phyloP scores from a whole-genome alignment of 495 filamentous ascomycete species.

The Pyrenula aspistea region DNA sequence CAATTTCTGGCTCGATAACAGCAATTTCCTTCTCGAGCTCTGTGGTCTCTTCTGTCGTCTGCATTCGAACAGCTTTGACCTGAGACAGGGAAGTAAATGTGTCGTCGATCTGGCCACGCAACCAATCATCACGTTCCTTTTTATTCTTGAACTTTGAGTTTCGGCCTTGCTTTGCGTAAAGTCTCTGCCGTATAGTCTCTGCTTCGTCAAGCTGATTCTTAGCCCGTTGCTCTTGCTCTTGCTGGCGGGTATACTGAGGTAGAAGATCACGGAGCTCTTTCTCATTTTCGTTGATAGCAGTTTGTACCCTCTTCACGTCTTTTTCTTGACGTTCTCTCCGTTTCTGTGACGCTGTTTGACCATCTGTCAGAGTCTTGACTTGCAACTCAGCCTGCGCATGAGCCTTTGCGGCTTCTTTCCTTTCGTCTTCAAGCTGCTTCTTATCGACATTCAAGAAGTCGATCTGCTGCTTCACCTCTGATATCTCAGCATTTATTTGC shows the following conservation, averaged over 20 bases:
- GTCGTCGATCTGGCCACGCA: conserved; percentile 72
- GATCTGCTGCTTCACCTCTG: conserved; percentile 65
- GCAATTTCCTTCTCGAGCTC: conserved; percentile 59
- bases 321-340: conserved; percentile 54
- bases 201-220: conserved; percentile 61
- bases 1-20: conserved; percentile 59
- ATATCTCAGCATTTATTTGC: conserved; percentile 64
- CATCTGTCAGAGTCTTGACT: conserved; percentile 67
- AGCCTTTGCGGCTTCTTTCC: conserved; percentile 60
- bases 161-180: conserved; percentile 92
- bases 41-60: conserved; percentile 76
- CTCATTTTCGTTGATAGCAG: conserved; percentile 65
- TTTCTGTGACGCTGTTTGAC: conserved; percentile 66
- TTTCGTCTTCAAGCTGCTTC: conserved; percentile 78
- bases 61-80: conserved; percentile 70
- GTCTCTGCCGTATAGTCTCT: conserved; percentile 60
- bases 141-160: conserved; percentile 80
- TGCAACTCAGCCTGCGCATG: conserved; percentile 78
- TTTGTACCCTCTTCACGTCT: conserved; percentile 60
- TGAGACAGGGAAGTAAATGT: conserved; percentile 59
- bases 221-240: conserved; percentile 56
- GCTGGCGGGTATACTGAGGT: conserved; percentile 63
- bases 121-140: conserved; percentile 72
- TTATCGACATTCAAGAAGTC: conserved; percentile 83
- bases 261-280: conserved; percentile 56